Evolutionary conservation across 2,329 filamentous ascomycete genomes (phyloP), one percentile per base, ranked within the genome.

Genomic region (Apiospora koreana): DNA sequence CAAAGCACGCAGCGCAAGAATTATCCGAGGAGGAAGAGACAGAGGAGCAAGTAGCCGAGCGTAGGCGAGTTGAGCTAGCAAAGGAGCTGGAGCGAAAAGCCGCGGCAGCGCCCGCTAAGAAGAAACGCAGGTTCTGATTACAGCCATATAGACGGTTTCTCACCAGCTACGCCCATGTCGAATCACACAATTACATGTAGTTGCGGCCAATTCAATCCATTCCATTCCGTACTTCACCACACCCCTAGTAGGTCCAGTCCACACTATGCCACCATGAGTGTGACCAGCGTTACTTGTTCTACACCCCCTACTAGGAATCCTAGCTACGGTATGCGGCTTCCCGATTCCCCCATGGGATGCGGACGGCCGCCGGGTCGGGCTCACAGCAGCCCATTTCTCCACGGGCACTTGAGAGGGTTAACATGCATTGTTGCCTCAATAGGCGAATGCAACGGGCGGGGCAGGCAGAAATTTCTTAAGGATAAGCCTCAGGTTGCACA

Each of bases 41-140:
- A 9, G 75, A 79, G 18, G 76, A 79, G 67, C 74, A 77, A 38
- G 81, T 82, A 69, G 86, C 86, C 2, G 84, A 87, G 70, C 80
- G 85, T 45, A 86, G 84, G 71, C 81, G 87, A 67, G 81, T 83
- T n/a, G 86, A 89, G 73, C 77, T 88, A 38, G 84, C 86, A 69
- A 81, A 79, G 69, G 85, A 89, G 45, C 77, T 88, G 18, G 83
- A 87, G 72, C 83, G 77, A 71, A 86, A 86, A 74, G 83, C 83
- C 3, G 81, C 84, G 0, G 83, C 82, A 23, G 84, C 84, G 1
- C 87, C 87, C 5, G 81, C 80, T 8, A 87, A 85, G 77, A 89
- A 89, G 81, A 89, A 88, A 79, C 81, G 87, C 58, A 86, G 82
- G 67, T 89, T 89, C 72, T 89, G 76, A 77, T 25, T 5, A 35